Base-by-base conservation (phyloP, 176 grass and related monocot genomes). In the Oryza meridionalis region DNA sequence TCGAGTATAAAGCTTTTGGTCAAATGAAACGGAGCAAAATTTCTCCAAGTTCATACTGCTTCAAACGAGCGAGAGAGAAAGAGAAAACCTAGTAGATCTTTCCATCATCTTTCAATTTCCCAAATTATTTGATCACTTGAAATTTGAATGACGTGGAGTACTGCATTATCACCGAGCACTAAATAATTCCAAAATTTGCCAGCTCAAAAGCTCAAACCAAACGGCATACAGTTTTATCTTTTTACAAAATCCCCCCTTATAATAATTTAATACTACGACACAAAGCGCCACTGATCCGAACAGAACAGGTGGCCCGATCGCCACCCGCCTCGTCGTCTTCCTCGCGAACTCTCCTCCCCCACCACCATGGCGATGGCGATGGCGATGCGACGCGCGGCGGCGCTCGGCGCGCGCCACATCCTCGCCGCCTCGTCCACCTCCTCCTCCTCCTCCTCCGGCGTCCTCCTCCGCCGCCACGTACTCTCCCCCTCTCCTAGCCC, bases 371-470 rank as follows among this genome's bases (percentile, higher is more conserved):
- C 85, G 85, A 77, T 77, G 88, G 25, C 75, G 80, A 91, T 91
- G 90, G 77, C 85, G 85, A 82, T 90, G 90, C 76, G 67, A 84
- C 84, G 79, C 78, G 81, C 86, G 53, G 89, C 63, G 74, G 88
- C 78, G 70, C 75, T 97, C 90, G 69, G 90, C 26, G 84, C 82
- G 38, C 88, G 92, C 67, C 90, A 87, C 86, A 78, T 89, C 81
- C 66, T 90, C 26, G 64, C 79, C 69, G 53, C 89, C 46, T 53
- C 70, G 15, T 2, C 69, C 40, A 29, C 80, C 33, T 35, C 1
- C 1, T 26, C 58, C 33, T 35, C 1, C 1, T 26, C 58, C 21
- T 22, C 51, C 25, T 46, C 58, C 37, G 65, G 73, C 45, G 10
- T 83, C 83, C 26, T 26, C 81, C 14, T 38, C 45, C 58, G 86